These are phyloP conservation scores for Eimeria tenella DNA, from an alignment of 169 alveolate genomes.

Conservation along the genomic window DNA sequence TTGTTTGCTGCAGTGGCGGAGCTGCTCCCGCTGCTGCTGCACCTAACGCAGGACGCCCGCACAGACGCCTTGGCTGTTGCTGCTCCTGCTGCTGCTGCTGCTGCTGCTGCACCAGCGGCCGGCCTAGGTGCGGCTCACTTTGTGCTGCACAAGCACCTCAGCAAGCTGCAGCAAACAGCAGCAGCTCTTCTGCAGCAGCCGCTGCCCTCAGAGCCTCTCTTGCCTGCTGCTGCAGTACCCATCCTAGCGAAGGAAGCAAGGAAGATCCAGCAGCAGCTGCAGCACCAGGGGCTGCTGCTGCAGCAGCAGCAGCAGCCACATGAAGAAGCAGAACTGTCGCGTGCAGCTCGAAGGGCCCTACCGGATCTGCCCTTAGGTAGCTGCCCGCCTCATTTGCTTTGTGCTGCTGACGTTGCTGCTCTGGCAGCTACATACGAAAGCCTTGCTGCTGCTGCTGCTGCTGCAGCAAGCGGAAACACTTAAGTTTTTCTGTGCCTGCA, in stretches of 20 bases:
- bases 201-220: background rate
- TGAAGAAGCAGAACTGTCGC: conserved; percentile 2
- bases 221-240: conserved; percentile 29
- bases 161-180: conserved; percentile 38
- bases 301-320: conserved; percentile 57
- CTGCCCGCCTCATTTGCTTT: background rate
- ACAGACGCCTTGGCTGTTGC: background rate
- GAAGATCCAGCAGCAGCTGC: conserved; percentile 27
- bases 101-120: conserved; percentile 12
- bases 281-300: conserved; percentile 19
- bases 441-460: conserved; percentile 24
- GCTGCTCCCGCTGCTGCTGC: conserved; percentile 63
- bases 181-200: background rate
- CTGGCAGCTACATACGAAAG: conserved; percentile 19
- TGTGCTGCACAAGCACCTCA: conserved; percentile 33
- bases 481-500: background rate
- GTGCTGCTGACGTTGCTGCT: conserved; percentile 54
- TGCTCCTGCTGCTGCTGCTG: background rate
- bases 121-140: background rate
- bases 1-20: conserved; percentile 17
- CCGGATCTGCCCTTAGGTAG: background rate
- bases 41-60: background rate
- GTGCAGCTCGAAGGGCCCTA: conserved; percentile 20
- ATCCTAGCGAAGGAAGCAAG: conserved; percentile 5
- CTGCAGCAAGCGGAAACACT: background rate